Conservation (phyloP, 768 basidiomycete genomes). For the Lyophyllum shimeji region DNA sequence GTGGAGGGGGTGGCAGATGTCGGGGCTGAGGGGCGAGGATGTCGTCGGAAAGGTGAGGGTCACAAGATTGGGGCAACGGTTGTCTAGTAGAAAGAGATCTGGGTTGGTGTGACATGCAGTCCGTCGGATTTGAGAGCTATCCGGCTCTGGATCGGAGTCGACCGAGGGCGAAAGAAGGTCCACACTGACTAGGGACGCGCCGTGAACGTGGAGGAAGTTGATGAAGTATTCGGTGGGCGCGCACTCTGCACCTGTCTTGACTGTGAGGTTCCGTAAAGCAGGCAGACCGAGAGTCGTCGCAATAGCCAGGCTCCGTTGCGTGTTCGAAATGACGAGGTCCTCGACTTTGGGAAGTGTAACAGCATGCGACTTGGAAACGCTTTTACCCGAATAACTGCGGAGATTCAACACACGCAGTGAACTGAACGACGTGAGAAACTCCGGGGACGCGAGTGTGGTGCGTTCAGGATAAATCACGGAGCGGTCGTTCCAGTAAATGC, state of each 20-base stretch:
- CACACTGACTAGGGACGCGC: conserved; percentile 35
- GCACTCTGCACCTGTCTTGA: conserved; percentile 30
- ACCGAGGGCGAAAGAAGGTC: conserved; percentile 38
- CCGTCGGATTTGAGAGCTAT: conserved; percentile 22
- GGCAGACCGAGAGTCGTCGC: conserved; percentile 43
- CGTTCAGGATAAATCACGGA: conserved; percentile 13
- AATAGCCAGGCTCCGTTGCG: conserved; percentile 32
- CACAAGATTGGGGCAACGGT: conserved; percentile 44
- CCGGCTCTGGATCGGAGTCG: conserved; percentile 33
- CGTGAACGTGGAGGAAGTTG: conserved; percentile 42
- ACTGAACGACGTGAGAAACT: conserved; percentile 40
- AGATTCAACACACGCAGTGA: conserved; percentile 46
- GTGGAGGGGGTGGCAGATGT: conserved; percentile 36
- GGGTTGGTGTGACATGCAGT: conserved; percentile 35
- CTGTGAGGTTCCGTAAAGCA: conserved; percentile 38
- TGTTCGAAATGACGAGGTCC: conserved; percentile 43
- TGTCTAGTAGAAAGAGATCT: conserved; percentile 40
- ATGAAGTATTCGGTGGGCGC: conserved; percentile 24
- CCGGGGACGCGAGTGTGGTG: conserved; percentile 27
- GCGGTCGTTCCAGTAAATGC: conserved; percentile 45
- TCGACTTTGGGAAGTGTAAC: conserved; percentile 41
- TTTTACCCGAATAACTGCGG: conserved; percentile 35
- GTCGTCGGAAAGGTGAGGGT: conserved; percentile 41
- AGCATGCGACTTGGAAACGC: conserved; percentile 17
- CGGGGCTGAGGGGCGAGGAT: conserved; percentile 28